Conservation (phyloP, 352 stramenopile species). For the Pythium phragmitis region DNA sequence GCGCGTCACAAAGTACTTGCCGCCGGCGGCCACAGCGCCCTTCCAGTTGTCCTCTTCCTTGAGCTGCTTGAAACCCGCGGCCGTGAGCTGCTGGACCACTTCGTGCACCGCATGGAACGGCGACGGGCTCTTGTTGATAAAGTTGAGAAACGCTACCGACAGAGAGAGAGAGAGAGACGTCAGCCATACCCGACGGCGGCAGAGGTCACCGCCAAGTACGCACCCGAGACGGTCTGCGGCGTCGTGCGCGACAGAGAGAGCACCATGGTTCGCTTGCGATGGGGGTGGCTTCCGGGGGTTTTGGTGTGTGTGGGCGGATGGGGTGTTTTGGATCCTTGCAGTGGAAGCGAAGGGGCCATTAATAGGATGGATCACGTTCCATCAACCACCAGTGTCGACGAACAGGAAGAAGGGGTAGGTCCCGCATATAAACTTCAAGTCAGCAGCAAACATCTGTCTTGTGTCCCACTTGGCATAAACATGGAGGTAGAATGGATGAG, state of each 20-base stretch:
- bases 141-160: constrained; percentile 78
- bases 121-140: constrained; percentile 93
- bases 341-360: constrained; percentile 9
- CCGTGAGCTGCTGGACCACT: constrained; percentile 72
- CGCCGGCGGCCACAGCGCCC: constrained; percentile 56
- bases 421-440: background rate
- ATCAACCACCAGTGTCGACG: constrained; percentile 20
- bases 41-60: constrained; percentile 82
- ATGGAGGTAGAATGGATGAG: constrained; percentile 11
- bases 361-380: constrained; percentile 6
- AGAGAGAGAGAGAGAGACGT: constrained; percentile 2
- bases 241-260: constrained; percentile 54
- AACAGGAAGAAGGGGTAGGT: constrained; percentile 20
- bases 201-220: background rate
- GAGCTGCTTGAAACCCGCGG: constrained; percentile 91
- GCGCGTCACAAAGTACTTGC: constrained; percentile 97
- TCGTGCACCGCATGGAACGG: constrained; percentile 94
- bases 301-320: constrained; percentile 8
- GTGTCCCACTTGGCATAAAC: no score
- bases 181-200: background rate
- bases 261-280: constrained; percentile 23
- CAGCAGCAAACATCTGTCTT: background rate
- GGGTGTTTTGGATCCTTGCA: background rate
- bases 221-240: constrained; percentile 52
- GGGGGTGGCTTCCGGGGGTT: background rate